Base-by-base conservation (phyloP, 2,329 filamentous ascomycete species). In the Penicillium sp. region DNA sequence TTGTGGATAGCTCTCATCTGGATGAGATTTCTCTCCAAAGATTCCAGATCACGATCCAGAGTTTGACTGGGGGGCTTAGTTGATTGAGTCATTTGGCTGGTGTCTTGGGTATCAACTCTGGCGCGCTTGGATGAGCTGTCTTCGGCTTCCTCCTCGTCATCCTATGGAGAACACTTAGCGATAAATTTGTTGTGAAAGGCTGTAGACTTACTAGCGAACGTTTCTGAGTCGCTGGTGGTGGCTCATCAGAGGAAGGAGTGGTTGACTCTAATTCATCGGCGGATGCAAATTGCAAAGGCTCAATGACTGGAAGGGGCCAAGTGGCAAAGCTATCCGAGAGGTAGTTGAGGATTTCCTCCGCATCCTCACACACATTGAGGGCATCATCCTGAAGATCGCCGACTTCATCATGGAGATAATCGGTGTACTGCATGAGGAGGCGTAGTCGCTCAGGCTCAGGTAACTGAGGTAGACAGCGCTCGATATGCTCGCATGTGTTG, bases 401-500 rank as follows among this genome's bases (percentile, higher is more conserved):
- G 5, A 77, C 75, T 22, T 70, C 67, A 54, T 74, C 66, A 48
- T 69, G 69, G 38, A 77, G 68, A 49, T 68, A 67, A 10, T 63
- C 63, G 14, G 73, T 73, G 61, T 75, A 72, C 43, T 75, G 70
- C 28, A 77, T 56, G 42, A 79, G 67, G 17, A 74, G 56, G 4
- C 71, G 69, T 25, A 79, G 67, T 28, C 69, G 70, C 43, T 76
- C 71, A 2, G 70, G 53, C 35, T 75, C 72, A 2, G 72, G 63
- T 20, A 73, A 60, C 39, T 75, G 67, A 4, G 79, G 76, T 34
- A 80, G 70, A 61, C 78, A 81, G 43, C 73, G 72, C 54, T 77
- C 73, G 39, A 81, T 75, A 63, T 82, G 79, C 58, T 82, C 79
- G 41, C 75, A 75, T 1, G 78, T 76, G 60, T 81, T 82, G n/a